phyloP scores from a whole-genome alignment of 139 green algal species.

The Auxenochlorella pyrenoidosa region DNA sequence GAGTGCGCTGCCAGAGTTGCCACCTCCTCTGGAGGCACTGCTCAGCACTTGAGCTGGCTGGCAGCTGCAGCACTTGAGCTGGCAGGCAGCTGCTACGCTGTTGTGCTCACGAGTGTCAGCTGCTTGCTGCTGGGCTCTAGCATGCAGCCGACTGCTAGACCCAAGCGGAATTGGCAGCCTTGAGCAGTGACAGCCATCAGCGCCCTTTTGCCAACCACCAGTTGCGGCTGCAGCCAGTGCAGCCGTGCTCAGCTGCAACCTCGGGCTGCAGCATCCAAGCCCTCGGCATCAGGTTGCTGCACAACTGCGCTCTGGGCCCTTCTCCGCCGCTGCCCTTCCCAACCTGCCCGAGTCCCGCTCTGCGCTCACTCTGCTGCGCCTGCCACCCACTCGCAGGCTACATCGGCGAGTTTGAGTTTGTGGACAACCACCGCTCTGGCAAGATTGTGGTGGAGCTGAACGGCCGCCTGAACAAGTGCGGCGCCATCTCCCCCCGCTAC shows the following conservation, averaged over 20 bases:
- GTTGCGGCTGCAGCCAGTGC: not conserved
- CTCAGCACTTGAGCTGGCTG: no score
- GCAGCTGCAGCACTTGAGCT: no score
- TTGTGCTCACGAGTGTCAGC: not conserved
- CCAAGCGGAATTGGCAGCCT: not conserved
- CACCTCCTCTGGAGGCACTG: no score
- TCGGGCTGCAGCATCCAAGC: not conserved
- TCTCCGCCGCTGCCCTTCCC: no score
- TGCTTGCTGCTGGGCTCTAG: not conserved
- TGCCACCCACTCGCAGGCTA: conserved; percentile 81
- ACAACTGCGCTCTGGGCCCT: not conserved
- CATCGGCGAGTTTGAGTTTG: conserved; percentile 99
- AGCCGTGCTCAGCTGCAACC: not conserved
- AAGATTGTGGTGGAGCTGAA: conserved; percentile 99
- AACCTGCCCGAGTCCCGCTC: not conserved
- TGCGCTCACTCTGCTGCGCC: not conserved
- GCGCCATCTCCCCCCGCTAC: conserved; percentile 97
- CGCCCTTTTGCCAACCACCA: not conserved
- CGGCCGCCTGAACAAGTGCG: conserved; percentile 99
- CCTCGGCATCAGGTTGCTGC: no score
- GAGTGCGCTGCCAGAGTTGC: no score
- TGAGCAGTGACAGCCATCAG: not conserved
- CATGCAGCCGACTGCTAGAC: no score
- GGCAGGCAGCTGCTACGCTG: no score
- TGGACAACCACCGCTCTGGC: conserved; percentile 97